These are phyloP conservation scores for Cercospora sojina DNA, from an alignment of 2,329 filamentous ascomycete species.

Conservation along the genomic window DNA sequence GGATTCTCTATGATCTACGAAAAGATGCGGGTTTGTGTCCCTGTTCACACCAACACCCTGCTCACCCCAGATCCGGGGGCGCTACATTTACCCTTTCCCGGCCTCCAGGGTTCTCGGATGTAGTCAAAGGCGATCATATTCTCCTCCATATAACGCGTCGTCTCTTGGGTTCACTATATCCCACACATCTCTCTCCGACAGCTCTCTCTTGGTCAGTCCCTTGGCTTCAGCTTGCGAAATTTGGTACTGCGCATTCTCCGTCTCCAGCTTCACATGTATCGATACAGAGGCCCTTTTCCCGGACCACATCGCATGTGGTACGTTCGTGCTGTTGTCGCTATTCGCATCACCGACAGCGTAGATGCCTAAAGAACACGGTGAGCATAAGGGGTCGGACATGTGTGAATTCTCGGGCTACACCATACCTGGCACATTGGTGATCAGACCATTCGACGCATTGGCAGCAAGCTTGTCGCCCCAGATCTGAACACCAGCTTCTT, in stretches of 20 bases:
- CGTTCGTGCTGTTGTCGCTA: constrained; percentile 11
- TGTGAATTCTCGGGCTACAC: not conserved
- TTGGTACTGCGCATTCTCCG: constrained; percentile 11
- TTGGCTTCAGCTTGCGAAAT: not conserved
- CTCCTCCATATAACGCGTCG: constrained; percentile 11
- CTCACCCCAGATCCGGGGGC: not conserved
- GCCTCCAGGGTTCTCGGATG: not conserved
- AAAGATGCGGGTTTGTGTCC: not conserved
- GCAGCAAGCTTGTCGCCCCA: constrained; percentile 1
- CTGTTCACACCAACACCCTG: not conserved
- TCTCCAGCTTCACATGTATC: constrained; percentile 13
- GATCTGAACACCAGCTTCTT: constrained; percentile 11
- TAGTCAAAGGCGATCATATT: constrained; percentile 2
- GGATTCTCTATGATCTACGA: not conserved
- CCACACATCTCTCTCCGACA: constrained; percentile 11
- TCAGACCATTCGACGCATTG: constrained; percentile 8
- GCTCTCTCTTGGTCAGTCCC: constrained; percentile 6
- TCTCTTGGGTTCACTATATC: constrained; percentile 9
- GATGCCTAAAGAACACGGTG: constrained; percentile 4
- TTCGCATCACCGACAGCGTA: constrained; percentile 12
- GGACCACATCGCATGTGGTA: constrained; percentile 16
- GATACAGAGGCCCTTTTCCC: constrained; percentile 8
- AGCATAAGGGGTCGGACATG: not conserved
- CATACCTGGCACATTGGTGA: constrained; percentile 16
- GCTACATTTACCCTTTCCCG: not conserved